Evolutionary conservation across 2,329 filamentous ascomycete genomes (phyloP).

Genomic region (Chaetomiaceae sp.): DNA sequence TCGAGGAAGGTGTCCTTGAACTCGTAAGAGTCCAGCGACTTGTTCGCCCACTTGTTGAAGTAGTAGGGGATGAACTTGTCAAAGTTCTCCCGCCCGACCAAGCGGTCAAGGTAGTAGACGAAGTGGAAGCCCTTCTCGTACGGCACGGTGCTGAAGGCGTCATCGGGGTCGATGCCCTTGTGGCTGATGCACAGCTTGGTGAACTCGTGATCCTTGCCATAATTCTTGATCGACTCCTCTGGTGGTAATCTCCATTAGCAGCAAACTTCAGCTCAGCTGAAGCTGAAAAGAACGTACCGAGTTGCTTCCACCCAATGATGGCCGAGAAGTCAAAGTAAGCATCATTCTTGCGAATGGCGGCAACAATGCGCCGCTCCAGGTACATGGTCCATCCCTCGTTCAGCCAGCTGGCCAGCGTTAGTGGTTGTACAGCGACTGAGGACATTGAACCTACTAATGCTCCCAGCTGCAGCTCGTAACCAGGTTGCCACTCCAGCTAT

Average conservation of each 20-base stretch:
- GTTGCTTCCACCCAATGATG: conserved; percentile 91
- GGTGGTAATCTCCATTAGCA: neutral
- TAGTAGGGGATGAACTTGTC: conserved; percentile 96
- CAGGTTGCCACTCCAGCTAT: conserved; percentile 85
- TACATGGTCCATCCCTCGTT: conserved; percentile 92
- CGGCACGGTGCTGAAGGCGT: conserved; percentile 86
- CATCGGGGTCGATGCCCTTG: conserved; percentile 88
- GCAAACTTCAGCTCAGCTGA: too few species aligned
- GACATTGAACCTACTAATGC: conserved; percentile 55
- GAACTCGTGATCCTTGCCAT: conserved; percentile 82
- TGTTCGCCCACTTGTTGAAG: conserved; percentile 78
- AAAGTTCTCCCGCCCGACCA: conserved; percentile 81
- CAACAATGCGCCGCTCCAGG: conserved; percentile 79
- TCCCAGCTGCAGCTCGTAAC: conserved; percentile 78
- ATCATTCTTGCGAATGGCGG: conserved; percentile 74
- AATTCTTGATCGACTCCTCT: conserved; percentile 74
- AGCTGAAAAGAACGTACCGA: conserved; percentile 44
- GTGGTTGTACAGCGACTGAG: neutral
- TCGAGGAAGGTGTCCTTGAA: conserved; percentile 85
- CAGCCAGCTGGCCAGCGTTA: conserved; percentile 50
- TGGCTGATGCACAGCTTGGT: conserved; percentile 87
- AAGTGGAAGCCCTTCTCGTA: conserved; percentile 98
- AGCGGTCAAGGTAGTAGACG: conserved; percentile 81
- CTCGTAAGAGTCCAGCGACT: conserved; percentile 88
- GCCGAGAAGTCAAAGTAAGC: conserved; percentile 87